Conservation (phyloP, 2,329 filamentous ascomycete genomes). For the Aspergillus sp. region DNA sequence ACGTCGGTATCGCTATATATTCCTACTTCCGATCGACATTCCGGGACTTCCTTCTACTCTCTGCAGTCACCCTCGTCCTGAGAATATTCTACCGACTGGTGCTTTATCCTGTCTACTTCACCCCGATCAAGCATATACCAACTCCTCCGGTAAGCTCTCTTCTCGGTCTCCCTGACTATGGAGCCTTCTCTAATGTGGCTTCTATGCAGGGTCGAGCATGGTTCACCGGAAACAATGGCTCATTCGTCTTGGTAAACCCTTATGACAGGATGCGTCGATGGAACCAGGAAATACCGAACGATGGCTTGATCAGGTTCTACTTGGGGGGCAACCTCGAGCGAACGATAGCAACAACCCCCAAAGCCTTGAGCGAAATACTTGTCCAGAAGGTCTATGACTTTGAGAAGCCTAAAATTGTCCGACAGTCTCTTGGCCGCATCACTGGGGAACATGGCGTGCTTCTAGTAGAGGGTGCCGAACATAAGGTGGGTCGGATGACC, state of each 20-base stretch:
- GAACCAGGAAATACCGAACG: constrained; percentile 63
- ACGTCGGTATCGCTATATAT: constrained; percentile 11
- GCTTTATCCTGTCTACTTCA: constrained; percentile 14
- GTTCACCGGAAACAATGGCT: constrained; percentile 49
- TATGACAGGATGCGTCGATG: constrained; percentile 48
- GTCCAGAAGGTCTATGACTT: constrained; percentile 71
- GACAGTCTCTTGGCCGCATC: constrained; percentile 36
- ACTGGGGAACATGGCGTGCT: constrained; percentile 53
- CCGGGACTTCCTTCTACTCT: constrained; percentile 3
- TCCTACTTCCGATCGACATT: constrained; percentile 11
- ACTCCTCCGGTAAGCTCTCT: not conserved
- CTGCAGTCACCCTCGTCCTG: constrained; percentile 2
- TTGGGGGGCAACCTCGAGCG: constrained; percentile 64
- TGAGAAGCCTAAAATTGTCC: constrained; percentile 60
- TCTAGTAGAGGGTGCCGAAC: constrained; percentile 86
- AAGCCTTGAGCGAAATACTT: constrained; percentile 70
- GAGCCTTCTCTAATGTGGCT: not conserved
- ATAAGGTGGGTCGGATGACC: constrained; percentile 57
- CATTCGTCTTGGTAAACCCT: constrained; percentile 42
- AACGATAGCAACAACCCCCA: constrained; percentile 62
- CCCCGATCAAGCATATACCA: constrained; percentile 11
- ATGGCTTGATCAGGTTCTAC: constrained; percentile 69
- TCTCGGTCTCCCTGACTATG: not conserved
- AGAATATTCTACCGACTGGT: constrained; percentile 8
- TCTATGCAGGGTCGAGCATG: constrained; percentile 41